Base-by-base conservation (phyloP, 441 rosid species). In the Jatropha podagrica region DNA sequence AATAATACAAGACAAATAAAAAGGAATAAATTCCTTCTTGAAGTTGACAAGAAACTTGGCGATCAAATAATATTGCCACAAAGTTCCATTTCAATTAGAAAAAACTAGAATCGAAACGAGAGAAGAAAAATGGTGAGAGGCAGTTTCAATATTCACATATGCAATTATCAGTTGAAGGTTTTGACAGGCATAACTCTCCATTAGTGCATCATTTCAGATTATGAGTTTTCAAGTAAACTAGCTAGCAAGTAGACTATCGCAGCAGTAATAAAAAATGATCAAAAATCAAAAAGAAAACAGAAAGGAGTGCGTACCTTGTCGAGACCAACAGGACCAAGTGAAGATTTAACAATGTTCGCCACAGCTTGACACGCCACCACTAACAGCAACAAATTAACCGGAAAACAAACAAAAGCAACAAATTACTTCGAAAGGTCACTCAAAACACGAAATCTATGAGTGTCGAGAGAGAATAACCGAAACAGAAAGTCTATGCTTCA, bases 291-390 rank as follows among this genome's bases (percentile, higher is more conserved):
- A 23, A 74, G 74, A 41, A 23, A 60, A 61, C 20, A 65, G 2
- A 15, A 7, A 42, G 61, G 11, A 66, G 58, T 51, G 12, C 64
- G 55, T 77, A 94, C 98, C 96, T 96, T 94, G 88, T 96, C 98
- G 37, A 96, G 97, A 44, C 99, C 99, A 67, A 96, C 97, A 3
- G 97, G 98, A 77, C 99, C 97, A 46, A 96, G 95, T 3, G 98
- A 96, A 44, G 96, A 89, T 84, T 94, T 96, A n/a, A 96, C 97
- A 42, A 96, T 94, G 81, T 94, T 96, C 5, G 98, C 93, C 51
- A 96, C 88, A 41, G 98, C 98, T 89, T 94, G 98, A 75, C 98
- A 96, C 66, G 99, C 91, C 91, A 96, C 69, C 82, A 94, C 99
- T 94, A 73, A 1, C n/a, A 18, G 68, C 46, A 44, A 17, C 56